Evolutionary conservation across 2,329 filamentous ascomycete species (phyloP).

Genomic region (Biscogniauxia mediterranea): DNA sequence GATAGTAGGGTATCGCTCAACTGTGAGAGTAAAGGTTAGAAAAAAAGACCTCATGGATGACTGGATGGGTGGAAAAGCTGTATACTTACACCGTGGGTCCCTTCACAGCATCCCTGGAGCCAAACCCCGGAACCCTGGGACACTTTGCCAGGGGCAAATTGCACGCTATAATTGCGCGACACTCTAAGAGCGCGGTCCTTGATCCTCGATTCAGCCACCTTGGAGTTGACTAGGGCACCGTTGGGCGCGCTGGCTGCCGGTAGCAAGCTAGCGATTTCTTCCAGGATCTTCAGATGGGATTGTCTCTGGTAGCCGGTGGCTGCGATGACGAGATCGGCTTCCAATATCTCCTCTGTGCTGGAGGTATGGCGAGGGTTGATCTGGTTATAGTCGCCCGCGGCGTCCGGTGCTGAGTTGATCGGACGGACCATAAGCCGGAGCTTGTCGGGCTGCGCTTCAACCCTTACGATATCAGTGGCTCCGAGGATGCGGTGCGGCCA

Average conservation of each 20-base stretch:
- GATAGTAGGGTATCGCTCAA: slow-evolving; percentile 30
- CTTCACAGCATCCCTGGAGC: slow-evolving; percentile 92
- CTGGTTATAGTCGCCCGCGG: background rate
- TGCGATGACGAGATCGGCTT: slow-evolving; percentile 79
- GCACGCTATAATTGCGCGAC: slow-evolving; percentile 73
- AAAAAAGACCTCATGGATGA: background rate
- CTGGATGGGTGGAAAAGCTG: background rate
- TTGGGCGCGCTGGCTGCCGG: slow-evolving; percentile 40
- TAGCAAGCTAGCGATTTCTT: slow-evolving; percentile 63
- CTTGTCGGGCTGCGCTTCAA: slow-evolving; percentile 51
- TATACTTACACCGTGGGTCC: slow-evolving; percentile 79
- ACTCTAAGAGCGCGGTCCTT: slow-evolving; percentile 55
- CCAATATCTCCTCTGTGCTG: slow-evolving; percentile 56
- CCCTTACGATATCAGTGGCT: slow-evolving; percentile 62
- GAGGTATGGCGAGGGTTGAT: slow-evolving; percentile 21
- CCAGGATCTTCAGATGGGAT: slow-evolving; percentile 75
- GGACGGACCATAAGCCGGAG: slow-evolving; percentile 62
- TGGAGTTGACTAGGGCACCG: slow-evolving; percentile 7
- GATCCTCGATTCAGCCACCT: slow-evolving; percentile 36
- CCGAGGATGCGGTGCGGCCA: slow-evolving; percentile 84
- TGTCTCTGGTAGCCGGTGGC: slow-evolving; percentile 84
- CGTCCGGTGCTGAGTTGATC: slow-evolving; percentile 29
- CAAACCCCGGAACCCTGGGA: slow-evolving; percentile 76
- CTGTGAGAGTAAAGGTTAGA: slow-evolving; percentile 6
- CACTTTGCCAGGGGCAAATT: slow-evolving; percentile 67